phyloP scores from a whole-genome alignment of 176 grass and related monocot genomes.

The Luzula sylvatica region DNA sequence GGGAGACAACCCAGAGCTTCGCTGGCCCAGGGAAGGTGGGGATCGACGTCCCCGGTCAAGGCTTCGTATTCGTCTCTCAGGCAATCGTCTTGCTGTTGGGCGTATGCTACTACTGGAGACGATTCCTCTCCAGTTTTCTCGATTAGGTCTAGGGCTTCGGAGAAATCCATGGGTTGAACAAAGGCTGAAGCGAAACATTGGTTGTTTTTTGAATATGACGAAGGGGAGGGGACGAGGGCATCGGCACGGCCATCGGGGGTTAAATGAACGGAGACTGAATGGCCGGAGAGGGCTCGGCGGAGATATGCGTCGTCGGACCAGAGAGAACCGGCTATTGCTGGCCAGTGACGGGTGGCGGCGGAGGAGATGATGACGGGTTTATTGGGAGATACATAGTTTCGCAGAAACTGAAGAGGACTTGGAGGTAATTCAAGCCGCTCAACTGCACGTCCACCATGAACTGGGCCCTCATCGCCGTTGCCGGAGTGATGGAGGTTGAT shows the following conservation, averaged over 20 bases:
- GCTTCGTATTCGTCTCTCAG: constrained; percentile 62
- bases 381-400: constrained; percentile 58
- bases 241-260: constrained; percentile 79
- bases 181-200: constrained; percentile 65
- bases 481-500: constrained; percentile 23
- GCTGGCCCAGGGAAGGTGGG: constrained; percentile 79
- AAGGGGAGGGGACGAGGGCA: constrained; percentile 40
- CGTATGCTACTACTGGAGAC: constrained; percentile 51
- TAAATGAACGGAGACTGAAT: constrained; percentile 69
- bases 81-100: constrained; percentile 93
- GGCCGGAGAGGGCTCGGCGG: constrained; percentile 32
- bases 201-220: not conserved
- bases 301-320: constrained; percentile 70
- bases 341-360: constrained; percentile 66
- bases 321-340: constrained; percentile 38
- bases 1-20: constrained; percentile 72
- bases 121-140: constrained; percentile 22
- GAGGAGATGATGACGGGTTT: constrained; percentile 67
- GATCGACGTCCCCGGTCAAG: constrained; percentile 62
- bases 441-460: too few species aligned
- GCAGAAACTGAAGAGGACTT: constrained; percentile 57
- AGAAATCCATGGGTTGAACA: constrained; percentile 52
- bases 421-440: constrained; percentile 45
- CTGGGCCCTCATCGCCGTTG: not conserved
- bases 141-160: constrained; percentile 38